Percentiles rank a stretch among this genome's conserved stretches.
These are phyloP conservation scores for Omphalea diandra DNA, from an alignment of 441 rosid species.

Conservation along the genomic window DNA sequence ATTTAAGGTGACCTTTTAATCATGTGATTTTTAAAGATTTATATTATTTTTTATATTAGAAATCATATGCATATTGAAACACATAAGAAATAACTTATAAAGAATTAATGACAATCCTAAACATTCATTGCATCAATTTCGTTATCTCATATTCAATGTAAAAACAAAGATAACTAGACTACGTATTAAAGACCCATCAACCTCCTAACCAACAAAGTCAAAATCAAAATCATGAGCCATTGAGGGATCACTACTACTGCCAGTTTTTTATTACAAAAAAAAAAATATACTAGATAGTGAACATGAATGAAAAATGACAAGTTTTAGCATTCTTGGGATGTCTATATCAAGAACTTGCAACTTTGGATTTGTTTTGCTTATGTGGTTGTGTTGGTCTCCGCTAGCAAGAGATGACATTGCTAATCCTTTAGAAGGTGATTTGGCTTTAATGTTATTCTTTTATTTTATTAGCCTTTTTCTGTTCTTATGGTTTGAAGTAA, in stretches of 20 bases:
- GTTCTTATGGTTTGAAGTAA: not conserved
- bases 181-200: not conserved
- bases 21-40: no score
- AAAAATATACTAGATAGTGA: not conserved
- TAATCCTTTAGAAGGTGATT: conserved; percentile 66
- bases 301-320: conserved; percentile 19
- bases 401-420: conserved; percentile 50
- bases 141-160: not conserved
- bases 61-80: no score
- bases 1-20: no score
- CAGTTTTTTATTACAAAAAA: conserved; percentile 3
- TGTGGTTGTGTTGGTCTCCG: conserved; percentile 43
- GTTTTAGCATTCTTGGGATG: conserved; percentile 24
- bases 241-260: not conserved
- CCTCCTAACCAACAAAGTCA: conserved; percentile 5
- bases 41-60: no score
- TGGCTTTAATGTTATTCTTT: not conserved
- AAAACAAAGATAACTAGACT: not conserved
- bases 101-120: no score
- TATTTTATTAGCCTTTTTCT: not conserved
- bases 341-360: conserved; percentile 24
- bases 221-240: conserved; percentile 1
- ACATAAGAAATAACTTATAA: no score
- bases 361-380: conserved; percentile 30
- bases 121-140: not conserved